These are phyloP conservation scores for Ramularia collo-cygni DNA, from an alignment of 2,329 filamentous ascomycete genomes.

Conservation along the genomic window DNA sequence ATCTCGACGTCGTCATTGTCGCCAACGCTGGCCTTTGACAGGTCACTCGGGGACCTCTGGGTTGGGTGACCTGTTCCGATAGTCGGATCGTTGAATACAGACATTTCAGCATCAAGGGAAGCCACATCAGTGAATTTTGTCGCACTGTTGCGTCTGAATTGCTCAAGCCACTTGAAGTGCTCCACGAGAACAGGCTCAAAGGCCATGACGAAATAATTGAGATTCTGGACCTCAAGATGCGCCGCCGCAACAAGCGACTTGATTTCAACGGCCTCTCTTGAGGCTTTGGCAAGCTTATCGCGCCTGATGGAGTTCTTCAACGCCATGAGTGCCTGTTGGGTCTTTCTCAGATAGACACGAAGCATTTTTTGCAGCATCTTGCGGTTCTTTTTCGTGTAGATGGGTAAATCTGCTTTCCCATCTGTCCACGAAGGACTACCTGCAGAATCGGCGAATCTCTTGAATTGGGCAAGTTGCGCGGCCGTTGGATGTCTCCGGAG, in stretches of 20 bases:
- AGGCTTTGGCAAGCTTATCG: too few relatives aligned
- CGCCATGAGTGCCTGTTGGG: neutral
- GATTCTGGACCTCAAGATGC: neutral
- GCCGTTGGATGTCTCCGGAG: neutral
- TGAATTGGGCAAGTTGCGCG: neutral
- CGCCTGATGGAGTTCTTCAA: neutral
- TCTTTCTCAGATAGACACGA: neutral
- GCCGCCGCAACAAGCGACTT: neutral
- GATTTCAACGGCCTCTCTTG: neutral
- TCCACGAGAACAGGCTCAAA: neutral
- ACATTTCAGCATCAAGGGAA: too few relatives aligned
- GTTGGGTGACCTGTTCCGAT: too few relatives aligned
- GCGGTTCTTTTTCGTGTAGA: neutral
- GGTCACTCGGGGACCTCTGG: neutral
- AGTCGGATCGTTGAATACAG: too few relatives aligned
- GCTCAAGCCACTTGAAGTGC: neutral
- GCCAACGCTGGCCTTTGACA: neutral
- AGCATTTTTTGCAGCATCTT: neutral
- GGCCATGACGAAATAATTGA: neutral
- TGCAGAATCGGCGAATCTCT: neutral
- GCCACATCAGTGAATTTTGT: neutral
- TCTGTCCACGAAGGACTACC: neutral
- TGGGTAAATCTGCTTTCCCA: neutral
- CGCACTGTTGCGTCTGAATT: neutral
- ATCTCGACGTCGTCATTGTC: neutral